phyloP scores from a whole-genome alignment of 768 basidiomycete species.

The Gloeostereum incarnatum region DNA sequence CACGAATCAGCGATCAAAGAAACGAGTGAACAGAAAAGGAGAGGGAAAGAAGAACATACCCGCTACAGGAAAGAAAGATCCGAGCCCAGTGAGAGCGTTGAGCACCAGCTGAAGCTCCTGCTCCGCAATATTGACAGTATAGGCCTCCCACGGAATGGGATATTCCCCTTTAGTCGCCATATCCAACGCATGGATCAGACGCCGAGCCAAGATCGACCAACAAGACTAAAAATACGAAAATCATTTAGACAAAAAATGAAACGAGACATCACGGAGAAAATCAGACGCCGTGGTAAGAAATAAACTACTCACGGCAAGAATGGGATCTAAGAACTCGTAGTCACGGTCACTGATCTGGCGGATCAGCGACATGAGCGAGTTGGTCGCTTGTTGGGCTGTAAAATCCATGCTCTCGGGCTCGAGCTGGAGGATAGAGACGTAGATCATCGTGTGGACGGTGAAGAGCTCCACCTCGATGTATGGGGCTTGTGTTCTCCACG shows the following conservation, averaged over 20 bases:
- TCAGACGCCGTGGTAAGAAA: no score
- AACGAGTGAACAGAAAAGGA: no score
- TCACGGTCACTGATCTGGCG: constrained; percentile 38
- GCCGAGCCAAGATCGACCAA: constrained; percentile 28
- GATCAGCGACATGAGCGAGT: constrained; percentile 32
- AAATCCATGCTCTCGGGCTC: constrained; percentile 30
- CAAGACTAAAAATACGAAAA: constrained; percentile 20
- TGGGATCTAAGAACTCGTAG: constrained; percentile 45
- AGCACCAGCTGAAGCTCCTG: constrained; percentile 23
- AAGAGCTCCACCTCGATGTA: constrained; percentile 32
- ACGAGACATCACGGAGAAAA: not conserved
- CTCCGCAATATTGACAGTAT: constrained; percentile 13
- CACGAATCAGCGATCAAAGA: not conserved
- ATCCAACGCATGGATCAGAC: constrained; percentile 23
- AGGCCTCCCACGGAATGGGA: constrained; percentile 9
- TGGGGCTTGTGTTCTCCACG: constrained; percentile 20
- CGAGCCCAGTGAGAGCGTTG: constrained; percentile 23
- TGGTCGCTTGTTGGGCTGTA: constrained; percentile 33
- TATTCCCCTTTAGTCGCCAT: constrained; percentile 10
- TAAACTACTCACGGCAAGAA: constrained; percentile 35
- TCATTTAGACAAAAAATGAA: not conserved
- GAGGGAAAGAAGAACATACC: constrained; percentile 13
- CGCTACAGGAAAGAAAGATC: constrained; percentile 25
- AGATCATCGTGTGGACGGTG: constrained; percentile 37
- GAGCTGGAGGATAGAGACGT: constrained; percentile 42